Conservation (phyloP, 1,284 basidiomycete genomes). For the Xanthoconium separans region DNA sequence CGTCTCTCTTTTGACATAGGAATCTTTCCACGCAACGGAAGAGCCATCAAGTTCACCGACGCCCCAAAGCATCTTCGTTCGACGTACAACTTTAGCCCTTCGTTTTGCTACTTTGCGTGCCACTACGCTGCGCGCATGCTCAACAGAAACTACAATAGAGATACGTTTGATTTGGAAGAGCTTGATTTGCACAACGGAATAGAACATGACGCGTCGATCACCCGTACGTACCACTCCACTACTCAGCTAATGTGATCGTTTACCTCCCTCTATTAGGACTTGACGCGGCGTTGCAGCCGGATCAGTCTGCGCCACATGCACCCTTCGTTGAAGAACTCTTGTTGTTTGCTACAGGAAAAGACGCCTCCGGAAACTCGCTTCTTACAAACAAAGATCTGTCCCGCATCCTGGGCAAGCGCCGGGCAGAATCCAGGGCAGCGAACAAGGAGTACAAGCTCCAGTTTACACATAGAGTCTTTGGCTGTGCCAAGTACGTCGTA, state of each 20-base stretch:
- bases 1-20: conserved; percentile 39
- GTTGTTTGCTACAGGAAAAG: conserved; percentile 54
- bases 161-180: conserved; percentile 62
- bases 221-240: conserved; percentile 34
- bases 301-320: conserved; percentile 52
- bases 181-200: conserved; percentile 74
- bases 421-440: conserved; percentile 47
- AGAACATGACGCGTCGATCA: conserved; percentile 73
- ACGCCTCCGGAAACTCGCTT: conserved; percentile 42
- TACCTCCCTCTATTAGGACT: conserved; percentile 43
- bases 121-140: conserved; percentile 57
- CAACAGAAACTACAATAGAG: conserved; percentile 52
- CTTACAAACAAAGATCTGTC: conserved; percentile 59
- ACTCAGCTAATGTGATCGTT: background rate
- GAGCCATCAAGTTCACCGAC: conserved; percentile 64
- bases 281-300: conserved; percentile 47
- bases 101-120: conserved; percentile 63
- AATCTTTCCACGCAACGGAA: conserved; percentile 63
- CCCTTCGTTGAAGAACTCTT: conserved; percentile 57
- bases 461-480: conserved; percentile 55
- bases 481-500: conserved; percentile 58
- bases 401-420: conserved; percentile 52
- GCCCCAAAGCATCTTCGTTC: conserved; percentile 36
- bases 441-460: conserved; percentile 56
- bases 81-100: conserved; percentile 64